phyloP scores from a whole-genome alignment of 129 eudicot genomes.

The Escallonia rubra region DNA sequence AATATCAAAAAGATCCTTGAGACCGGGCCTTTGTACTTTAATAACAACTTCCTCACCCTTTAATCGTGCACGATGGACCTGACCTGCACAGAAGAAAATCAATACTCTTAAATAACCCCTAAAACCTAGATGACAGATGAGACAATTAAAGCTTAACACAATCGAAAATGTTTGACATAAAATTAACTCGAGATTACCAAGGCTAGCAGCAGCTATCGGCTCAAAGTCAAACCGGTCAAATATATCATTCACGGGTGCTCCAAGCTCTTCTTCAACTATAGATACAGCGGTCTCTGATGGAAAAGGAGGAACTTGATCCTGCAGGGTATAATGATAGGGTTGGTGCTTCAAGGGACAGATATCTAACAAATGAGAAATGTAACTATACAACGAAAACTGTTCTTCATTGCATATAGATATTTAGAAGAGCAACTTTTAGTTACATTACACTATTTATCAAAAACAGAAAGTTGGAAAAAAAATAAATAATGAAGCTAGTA shows the following conservation, averaged over 20 bases:
- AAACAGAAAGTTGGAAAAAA: background rate
- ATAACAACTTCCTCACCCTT: slow-evolving; percentile 85
- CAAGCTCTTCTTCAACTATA: slow-evolving; percentile 92
- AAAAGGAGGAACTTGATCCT: slow-evolving; percentile 99
- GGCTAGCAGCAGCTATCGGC: slow-evolving; percentile 99
- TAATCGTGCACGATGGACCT: slow-evolving; percentile 92
- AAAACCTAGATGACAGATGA: background rate
- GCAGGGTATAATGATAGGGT: slow-evolving; percentile 16
- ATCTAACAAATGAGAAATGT: background rate
- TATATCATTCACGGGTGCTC: slow-evolving; percentile 63
- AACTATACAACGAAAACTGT: background rate
- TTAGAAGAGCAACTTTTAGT: background rate
- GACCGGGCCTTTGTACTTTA: slow-evolving; percentile 99
- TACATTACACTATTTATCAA: too few relatives aligned
- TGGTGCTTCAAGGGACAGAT: background rate
- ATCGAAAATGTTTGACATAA: slow-evolving; percentile 1
- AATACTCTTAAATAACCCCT: too few relatives aligned
- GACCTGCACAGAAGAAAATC: slow-evolving; percentile 55
- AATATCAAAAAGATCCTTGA: slow-evolving; percentile 90
- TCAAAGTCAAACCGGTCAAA: slow-evolving; percentile 83
- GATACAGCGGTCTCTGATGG: slow-evolving; percentile 92
- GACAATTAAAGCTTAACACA: slow-evolving; percentile 2
- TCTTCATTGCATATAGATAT: background rate
- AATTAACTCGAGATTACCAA: slow-evolving; percentile 51
- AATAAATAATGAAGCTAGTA: too few relatives aligned